Evolutionary conservation across 2,329 filamentous ascomycete species (phyloP), one percentile per base, ranked within the genome.

Genomic region (Exophiala alcalophila): DNA sequence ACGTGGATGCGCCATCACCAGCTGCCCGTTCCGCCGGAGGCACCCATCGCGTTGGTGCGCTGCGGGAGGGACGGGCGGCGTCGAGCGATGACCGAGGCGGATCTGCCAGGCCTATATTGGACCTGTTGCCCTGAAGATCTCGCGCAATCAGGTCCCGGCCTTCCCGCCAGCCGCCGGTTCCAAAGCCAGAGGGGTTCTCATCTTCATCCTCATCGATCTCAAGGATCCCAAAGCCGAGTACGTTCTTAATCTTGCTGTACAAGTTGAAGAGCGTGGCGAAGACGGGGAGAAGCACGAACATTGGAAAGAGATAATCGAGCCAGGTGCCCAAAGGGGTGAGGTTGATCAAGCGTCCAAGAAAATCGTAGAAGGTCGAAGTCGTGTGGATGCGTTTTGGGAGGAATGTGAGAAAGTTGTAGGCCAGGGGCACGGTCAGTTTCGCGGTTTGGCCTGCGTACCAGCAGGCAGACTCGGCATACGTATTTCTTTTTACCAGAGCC

Each of bases 391-490:
- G 71, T 5, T 72, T 73, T 1, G 86, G 84, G 15, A 96, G 67
- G 61, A 97, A 91, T 1, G 91, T 96, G 62, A 95, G 76, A 61
- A 97, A 98, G 67, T 98, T 98, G 77, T 95, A 98, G 3, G 86
- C 83, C 6, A 98, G 74, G 1, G 92, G 92, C 0, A 98, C 87
- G 1, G 86, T 95, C 29, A 98, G 79, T 58, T 90, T 87, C 37
- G 92, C 91, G 8, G 96, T 86, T 62, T 96, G 88, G 45, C 88
- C 82, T 1, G 88, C 84, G 61, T 97, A 98, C 89, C 94, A 98
- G 55, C 91, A 94, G 1, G 92, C 92, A 35, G 84, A 88, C 62
- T 97, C 92, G 48, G 87, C 82, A 45, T 94, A 91, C 0, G 92
- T 98, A 60, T 94, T 92, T 44, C 92, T 82, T 46, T 80, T 81